Conservation (phyloP, 2,329 filamentous ascomycete genomes). For the Akanthomyces dipterigenus region DNA sequence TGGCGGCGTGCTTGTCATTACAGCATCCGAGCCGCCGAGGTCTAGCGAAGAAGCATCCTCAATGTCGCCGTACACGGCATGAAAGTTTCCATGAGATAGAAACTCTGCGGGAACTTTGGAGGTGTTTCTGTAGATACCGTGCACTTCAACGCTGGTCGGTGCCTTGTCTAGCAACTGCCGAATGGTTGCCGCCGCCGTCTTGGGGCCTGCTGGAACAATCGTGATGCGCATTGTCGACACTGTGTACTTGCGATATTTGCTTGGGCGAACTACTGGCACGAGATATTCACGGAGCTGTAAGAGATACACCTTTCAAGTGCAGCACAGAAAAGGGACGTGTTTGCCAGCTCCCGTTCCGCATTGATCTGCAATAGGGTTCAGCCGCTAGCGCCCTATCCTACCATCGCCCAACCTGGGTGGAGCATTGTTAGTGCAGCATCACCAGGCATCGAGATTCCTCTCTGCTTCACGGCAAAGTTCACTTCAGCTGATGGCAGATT, state of each 20-base stretch:
- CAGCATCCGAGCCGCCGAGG: conserved; percentile 18
- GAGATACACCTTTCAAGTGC: neutral
- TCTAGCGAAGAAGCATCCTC: conserved; percentile 17
- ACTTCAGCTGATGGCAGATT: neutral
- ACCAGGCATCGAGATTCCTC: neutral
- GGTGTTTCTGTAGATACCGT: conserved; percentile 19
- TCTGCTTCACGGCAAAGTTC: neutral
- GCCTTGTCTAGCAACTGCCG: conserved; percentile 18
- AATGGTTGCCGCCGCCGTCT: conserved; percentile 20
- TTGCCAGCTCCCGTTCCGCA: neutral
- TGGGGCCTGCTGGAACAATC: conserved; percentile 20
- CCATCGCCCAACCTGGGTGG: neutral
- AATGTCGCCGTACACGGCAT: conserved; percentile 20
- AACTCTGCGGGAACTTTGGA: conserved; percentile 19
- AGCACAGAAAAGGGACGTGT: neutral
- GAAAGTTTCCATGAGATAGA: conserved; percentile 16
- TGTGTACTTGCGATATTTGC: neutral
- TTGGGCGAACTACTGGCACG: neutral
- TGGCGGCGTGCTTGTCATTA: conserved; percentile 20
- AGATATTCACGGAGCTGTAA: neutral
- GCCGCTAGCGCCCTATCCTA: neutral
- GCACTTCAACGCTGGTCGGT: conserved; percentile 4
- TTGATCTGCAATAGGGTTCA: neutral
- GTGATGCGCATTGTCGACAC: conserved; percentile 18
- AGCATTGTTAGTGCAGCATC: neutral